Conservation (phyloP, 23 red algal genomes). For the Cyanidium caldarium region DNA sequence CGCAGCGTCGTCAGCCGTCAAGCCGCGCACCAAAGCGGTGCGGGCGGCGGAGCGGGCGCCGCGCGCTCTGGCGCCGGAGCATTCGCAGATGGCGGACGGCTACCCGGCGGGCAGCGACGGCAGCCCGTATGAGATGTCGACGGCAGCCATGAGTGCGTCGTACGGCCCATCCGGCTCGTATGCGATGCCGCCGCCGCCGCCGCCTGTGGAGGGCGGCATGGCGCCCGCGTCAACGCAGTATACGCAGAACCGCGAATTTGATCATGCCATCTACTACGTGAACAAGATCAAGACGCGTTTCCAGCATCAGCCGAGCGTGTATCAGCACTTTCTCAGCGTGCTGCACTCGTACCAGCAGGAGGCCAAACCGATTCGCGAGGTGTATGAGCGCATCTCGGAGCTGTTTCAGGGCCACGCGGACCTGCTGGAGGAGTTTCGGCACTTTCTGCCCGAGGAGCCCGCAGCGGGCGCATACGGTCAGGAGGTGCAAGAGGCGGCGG, state of each 20-base stretch:
- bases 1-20: too few relatives aligned
- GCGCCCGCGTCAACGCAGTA: neutral
- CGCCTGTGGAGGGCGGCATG: too few relatives aligned
- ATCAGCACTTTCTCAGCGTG: constrained; percentile 54
- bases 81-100: neutral
- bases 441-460: constrained; percentile 54
- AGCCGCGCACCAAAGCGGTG: neutral
- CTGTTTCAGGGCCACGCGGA: constrained; percentile 78
- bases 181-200: neutral
- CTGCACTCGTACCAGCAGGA: constrained; percentile 53
- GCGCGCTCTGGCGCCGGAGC: too few relatives aligned
- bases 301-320: constrained; percentile 28
- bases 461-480: too few relatives aligned
- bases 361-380: constrained; percentile 41
- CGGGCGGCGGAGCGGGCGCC: neutral
- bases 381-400: constrained; percentile 46
- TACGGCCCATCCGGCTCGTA: neutral
- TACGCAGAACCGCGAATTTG: constrained; percentile 46
- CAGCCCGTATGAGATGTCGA: neutral
- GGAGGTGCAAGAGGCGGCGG: neutral
- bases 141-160: neutral
- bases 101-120: neutral
- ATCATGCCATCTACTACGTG: constrained; percentile 77
- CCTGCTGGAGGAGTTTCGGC: constrained; percentile 66
- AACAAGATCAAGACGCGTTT: constrained; percentile 86